Base-by-base conservation (phyloP, 345 rosid species). In the Eucalyptus urophylla region DNA sequence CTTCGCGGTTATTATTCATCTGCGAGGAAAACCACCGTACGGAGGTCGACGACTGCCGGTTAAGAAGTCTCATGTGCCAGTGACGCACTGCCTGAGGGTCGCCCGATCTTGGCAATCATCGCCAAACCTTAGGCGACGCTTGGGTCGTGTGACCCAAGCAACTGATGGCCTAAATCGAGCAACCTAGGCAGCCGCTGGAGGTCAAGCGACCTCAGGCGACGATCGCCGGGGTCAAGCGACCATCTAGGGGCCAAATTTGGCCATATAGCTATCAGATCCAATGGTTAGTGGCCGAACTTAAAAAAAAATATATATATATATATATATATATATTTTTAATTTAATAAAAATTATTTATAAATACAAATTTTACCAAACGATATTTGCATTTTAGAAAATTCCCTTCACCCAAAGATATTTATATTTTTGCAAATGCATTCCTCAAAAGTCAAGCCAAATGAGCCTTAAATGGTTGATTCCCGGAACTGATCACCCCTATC, bases 281-380 rank as follows among this genome's bases (percentile, higher is more conserved):
- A 0, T 0, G 17, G 3, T 49, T 0, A 6, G 7, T 49, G 51
- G 51, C 16, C 7, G 7, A 0, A 49, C 51, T 49, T 49, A 0
- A 13, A 5, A 49, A 49, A 2, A 49, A 5, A 14, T 49, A 49
- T 3, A 49, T 40, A 40, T 40, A 40, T 49, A 49, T 40, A 40
- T 40, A 40, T n/a, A 11, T 49, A 1, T 13, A 49, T 49, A 13
- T 14, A 1, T 49, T 14, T 49, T 14, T 5, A 49, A 49, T 49
- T 49, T 14, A 49, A 49, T 49, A 14, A 49, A 49, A 49, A 1
- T 49, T 17, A 14, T 49, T 49, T 49, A 49, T 0, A 49, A 49
- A 49, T 49, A 0, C 0, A 49, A 49, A 49, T 49, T 49, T 49
- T 49, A 49, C 17, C 3, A 49, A 14, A 49, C 3, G 3, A 14